These are phyloP conservation scores for Populus simonii DNA, from an alignment of 345 rosid genomes.

Conservation along the genomic window DNA sequence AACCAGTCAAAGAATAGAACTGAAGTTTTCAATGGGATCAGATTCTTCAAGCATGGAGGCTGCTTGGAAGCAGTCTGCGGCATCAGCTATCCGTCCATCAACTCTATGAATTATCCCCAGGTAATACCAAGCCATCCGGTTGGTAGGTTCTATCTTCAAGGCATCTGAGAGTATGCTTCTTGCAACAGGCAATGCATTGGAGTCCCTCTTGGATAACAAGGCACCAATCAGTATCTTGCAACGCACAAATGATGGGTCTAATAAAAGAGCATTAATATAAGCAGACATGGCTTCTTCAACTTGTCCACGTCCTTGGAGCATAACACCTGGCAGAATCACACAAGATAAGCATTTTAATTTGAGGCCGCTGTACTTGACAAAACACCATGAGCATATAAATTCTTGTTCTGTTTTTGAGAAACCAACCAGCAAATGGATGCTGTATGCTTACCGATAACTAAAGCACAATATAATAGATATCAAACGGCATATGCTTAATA, in stretches of 20 bases:
- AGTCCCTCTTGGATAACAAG: slow-evolving; percentile 50
- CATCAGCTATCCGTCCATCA: slow-evolving; percentile 86
- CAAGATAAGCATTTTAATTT: background rate
- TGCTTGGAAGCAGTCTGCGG: slow-evolving; percentile 88
- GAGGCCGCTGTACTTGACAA: background rate
- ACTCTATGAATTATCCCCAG: slow-evolving; percentile 72
- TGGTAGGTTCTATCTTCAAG: slow-evolving; percentile 81
- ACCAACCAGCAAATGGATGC: no score
- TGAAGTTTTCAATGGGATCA: slow-evolving; percentile 84
- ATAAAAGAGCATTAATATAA: slow-evolving; percentile 53
- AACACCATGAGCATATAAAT: no score
- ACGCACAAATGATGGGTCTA: slow-evolving; percentile 62
- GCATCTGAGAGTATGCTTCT: slow-evolving; percentile 88
- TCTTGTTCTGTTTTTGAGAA: no score
- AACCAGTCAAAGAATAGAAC: slow-evolving; percentile 45
- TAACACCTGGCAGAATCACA: slow-evolving; percentile 46
- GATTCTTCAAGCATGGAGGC: slow-evolving; percentile 93
- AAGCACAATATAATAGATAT: no score
- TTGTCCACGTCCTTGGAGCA: slow-evolving; percentile 67
- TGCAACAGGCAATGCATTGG: slow-evolving; percentile 64
- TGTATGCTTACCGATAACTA: no score
- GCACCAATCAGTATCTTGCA: slow-evolving; percentile 63
- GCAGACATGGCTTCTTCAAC: slow-evolving; percentile 48
- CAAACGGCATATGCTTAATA: no score
- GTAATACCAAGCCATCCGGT: slow-evolving; percentile 79